These are phyloP conservation scores for Solanum megistacrolobum DNA, from an alignment of 257 asterid genomes.

Conservation along the genomic window DNA sequence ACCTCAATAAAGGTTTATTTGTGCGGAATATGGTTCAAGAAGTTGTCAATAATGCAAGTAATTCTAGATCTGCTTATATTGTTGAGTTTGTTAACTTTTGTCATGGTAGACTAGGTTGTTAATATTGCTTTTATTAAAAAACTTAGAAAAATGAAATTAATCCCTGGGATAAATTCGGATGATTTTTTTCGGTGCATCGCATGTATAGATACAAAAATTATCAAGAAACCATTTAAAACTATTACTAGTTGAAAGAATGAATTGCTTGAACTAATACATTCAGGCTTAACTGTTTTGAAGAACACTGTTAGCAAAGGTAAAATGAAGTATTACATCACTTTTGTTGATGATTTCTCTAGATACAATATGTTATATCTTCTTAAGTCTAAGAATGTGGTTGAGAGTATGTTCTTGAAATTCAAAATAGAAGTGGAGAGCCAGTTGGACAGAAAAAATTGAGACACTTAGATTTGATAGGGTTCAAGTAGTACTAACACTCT, in stretches of 20 bases:
- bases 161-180: neutral
- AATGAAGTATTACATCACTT: neutral
- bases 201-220: neutral
- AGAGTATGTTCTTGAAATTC: neutral
- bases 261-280: neutral
- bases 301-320: neutral
- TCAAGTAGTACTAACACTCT: neutral
- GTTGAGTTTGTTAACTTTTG: neutral
- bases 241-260: neutral
- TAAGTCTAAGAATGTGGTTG: neutral
- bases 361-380: neutral
- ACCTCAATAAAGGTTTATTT: neutral
- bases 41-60: neutral
- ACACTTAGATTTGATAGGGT: neutral
- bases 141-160: neutral
- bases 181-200: neutral
- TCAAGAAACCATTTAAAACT: neutral
- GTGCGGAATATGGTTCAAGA: neutral
- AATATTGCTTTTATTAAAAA: too few relatives aligned
- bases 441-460: neutral
- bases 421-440: neutral
- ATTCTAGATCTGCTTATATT: neutral
- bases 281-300: neutral
- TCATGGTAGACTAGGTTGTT: neutral
- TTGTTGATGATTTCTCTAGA: neutral